Conservation (phyloP, 495 filamentous ascomycete genomes). For the Trichoderma asperelloides region DNA sequence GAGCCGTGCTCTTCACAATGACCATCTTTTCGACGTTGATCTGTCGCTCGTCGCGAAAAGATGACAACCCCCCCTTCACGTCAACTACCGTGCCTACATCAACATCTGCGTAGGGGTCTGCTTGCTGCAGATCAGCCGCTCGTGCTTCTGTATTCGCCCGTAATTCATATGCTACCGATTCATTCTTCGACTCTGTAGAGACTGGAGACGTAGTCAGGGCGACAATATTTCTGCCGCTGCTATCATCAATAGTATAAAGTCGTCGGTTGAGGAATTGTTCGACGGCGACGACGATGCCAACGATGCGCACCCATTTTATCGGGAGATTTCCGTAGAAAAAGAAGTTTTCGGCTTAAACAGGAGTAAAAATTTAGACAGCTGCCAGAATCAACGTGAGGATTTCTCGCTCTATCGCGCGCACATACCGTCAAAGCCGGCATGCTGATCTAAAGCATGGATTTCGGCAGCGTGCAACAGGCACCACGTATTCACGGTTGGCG, state of each 20-base stretch:
- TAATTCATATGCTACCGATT: slow-evolving; percentile 9
- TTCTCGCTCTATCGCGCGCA: neutral
- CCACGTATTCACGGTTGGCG: slow-evolving; percentile 78
- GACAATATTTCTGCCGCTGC: slow-evolving; percentile 71
- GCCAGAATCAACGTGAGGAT: neutral
- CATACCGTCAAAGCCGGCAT: slow-evolving; percentile 60
- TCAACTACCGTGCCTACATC: slow-evolving; percentile 64
- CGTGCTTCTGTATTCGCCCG: neutral
- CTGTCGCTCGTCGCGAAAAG: slow-evolving; percentile 56
- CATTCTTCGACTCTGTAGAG: slow-evolving; percentile 14
- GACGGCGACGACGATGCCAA: slow-evolving; percentile 69
- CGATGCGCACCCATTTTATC: slow-evolving; percentile 71
- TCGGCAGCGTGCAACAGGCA: slow-evolving; percentile 66
- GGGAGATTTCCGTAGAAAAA: slow-evolving; percentile 85
- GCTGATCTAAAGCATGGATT: slow-evolving; percentile 50
- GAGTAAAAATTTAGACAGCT: neutral
- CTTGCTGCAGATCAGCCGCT: neutral
- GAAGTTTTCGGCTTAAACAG: slow-evolving; percentile 52
- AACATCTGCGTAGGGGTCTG: slow-evolving; percentile 29
- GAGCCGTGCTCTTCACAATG: slow-evolving; percentile 52
- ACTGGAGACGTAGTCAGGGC: slow-evolving; percentile 19
- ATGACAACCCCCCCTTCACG: slow-evolving; percentile 61
- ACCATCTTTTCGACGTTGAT: slow-evolving; percentile 60
- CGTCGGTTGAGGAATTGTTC: slow-evolving; percentile 52
- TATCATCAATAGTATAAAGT: slow-evolving; percentile 73